These are phyloP conservation scores for Wickerhamiella cacticola DNA, from an alignment of 805 yeast genomes.

Conservation along the genomic window DNA sequence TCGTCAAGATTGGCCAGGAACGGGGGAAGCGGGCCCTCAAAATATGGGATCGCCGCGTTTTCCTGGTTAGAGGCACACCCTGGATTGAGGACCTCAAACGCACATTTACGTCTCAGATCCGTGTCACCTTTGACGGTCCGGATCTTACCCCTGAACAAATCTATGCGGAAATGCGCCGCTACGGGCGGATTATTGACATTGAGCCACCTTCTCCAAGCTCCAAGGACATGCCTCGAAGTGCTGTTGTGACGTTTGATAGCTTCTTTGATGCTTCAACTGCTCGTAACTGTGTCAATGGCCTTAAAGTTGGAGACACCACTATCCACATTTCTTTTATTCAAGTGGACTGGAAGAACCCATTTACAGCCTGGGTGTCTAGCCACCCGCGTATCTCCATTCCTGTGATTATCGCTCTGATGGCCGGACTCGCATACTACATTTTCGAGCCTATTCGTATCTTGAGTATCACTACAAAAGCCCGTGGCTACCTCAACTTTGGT, in stretches of 20 bases:
- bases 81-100: slow-evolving; percentile 92
- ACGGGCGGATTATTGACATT: slow-evolving; percentile 73
- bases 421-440: slow-evolving; percentile 69
- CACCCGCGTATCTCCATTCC: slow-evolving; percentile 84
- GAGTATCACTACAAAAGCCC: slow-evolving; percentile 59
- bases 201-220: slow-evolving; percentile 39
- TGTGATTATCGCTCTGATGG: slow-evolving; percentile 58
- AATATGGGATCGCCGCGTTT: slow-evolving; percentile 35
- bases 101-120: slow-evolving; percentile 51
- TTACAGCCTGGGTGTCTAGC: slow-evolving; percentile 47
- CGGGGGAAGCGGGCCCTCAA: slow-evolving; percentile 22
- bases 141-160: slow-evolving; percentile 67
- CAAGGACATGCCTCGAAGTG: slow-evolving; percentile 38
- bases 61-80: slow-evolving; percentile 82
- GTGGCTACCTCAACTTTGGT: slow-evolving; percentile 13
- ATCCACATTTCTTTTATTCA: slow-evolving; percentile 65
- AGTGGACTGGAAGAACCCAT: slow-evolving; percentile 32
- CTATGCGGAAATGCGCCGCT: slow-evolving; percentile 71
- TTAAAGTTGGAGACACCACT: slow-evolving; percentile 39
- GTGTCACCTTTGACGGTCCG: slow-evolving; percentile 65
- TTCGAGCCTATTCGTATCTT: slow-evolving; percentile 90
- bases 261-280: slow-evolving; percentile 70
- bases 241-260: slow-evolving; percentile 44
- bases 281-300: slow-evolving; percentile 80
- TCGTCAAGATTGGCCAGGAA: slow-evolving; percentile 30